These are phyloP conservation scores for Plantago major DNA, from an alignment of 257 asterid species.

Conservation along the genomic window DNA sequence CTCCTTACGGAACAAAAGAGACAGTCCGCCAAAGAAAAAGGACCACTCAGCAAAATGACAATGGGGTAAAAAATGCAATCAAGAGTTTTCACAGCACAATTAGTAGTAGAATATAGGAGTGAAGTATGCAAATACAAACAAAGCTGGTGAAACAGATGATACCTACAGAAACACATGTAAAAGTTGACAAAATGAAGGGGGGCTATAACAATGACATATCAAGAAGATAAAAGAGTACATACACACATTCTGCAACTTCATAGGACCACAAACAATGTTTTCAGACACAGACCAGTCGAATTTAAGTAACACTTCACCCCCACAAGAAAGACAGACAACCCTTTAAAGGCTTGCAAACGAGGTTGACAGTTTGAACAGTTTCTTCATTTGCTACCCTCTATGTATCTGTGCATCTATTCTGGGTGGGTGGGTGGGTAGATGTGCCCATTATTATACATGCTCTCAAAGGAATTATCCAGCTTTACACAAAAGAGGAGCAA, in stretches of 20 bases:
- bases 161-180: conserved; percentile 31
- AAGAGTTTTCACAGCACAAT: too few species aligned
- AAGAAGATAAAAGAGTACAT: conserved; percentile 8
- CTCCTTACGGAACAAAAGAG: too few species aligned
- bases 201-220: conserved; percentile 30
- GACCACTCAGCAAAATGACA: too few species aligned
- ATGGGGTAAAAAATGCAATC: not conserved
- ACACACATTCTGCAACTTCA: conserved; percentile 20
- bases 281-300: conserved; percentile 32
- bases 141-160: conserved; percentile 20
- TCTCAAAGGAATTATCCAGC: too few species aligned
- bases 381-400: conserved; percentile 15
- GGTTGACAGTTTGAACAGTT: conserved; percentile 32
- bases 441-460: too few species aligned
- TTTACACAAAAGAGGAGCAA: too few species aligned
- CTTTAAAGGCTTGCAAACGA: conserved; percentile 28
- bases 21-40: too few species aligned
- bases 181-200: conserved; percentile 20
- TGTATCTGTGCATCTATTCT: too few species aligned
- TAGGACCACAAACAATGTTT: conserved; percentile 35
- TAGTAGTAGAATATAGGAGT: too few species aligned
- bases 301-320: conserved; percentile 32
- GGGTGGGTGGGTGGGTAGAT: too few species aligned
- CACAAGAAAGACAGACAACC: conserved; percentile 5
- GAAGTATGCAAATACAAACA: conserved; percentile 21